phyloP scores from a whole-genome alignment of 2,329 filamentous ascomycete species.

The Annulohypoxylon truncatum region DNA sequence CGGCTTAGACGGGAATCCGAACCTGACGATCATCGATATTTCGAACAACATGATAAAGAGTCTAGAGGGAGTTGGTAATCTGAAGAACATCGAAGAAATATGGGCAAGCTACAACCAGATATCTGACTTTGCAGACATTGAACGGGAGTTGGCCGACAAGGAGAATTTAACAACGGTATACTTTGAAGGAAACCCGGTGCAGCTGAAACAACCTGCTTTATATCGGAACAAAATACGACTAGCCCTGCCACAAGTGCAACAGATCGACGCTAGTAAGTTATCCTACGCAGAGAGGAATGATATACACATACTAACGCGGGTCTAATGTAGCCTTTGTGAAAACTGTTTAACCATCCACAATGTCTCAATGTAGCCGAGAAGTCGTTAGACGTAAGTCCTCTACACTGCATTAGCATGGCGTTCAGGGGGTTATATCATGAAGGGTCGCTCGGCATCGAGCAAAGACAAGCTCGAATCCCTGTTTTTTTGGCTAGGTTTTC shows the following conservation, averaged over 20 bases:
- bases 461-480: slow-evolving; percentile 7
- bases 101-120: slow-evolving; percentile 95
- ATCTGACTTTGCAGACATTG: slow-evolving; percentile 82
- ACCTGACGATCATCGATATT: slow-evolving; percentile 85
- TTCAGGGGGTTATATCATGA: slow-evolving; percentile 34
- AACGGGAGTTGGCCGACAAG: slow-evolving; percentile 82
- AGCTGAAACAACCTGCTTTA: slow-evolving; percentile 80
- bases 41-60: slow-evolving; percentile 86
- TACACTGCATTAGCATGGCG: slow-evolving; percentile 49
- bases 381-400: slow-evolving; percentile 11
- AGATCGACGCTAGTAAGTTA: slow-evolving; percentile 98
- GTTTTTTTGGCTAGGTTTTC: slow-evolving; percentile 14
- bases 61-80: slow-evolving; percentile 75
- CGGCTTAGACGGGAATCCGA: slow-evolving; percentile 74
- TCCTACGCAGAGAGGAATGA: background rate
- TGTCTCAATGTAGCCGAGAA: too few species aligned
- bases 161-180: slow-evolving; percentile 88
- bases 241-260: slow-evolving; percentile 85
- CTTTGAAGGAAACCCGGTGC: slow-evolving; percentile 93
- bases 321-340: slow-evolving; percentile 45
- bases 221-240: slow-evolving; percentile 95
- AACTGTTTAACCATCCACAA: slow-evolving; percentile 36
- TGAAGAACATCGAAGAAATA: slow-evolving; percentile 83
- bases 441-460: slow-evolving; percentile 4
- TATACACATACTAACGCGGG: slow-evolving; percentile 21